phyloP scores from a whole-genome alignment of 129 eudicot species.

The sunflower (Helianthus annuus) region HanXRQr2.0-SUNRISE NC_035449.2:30699393-30699892 shows the following conservation, averaged over 20 bases:
- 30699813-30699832: constrained; percentile 85
- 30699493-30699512: background rate
- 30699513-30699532: background rate
- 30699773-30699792: background rate
- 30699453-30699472: too few species aligned
- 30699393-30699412: too few species aligned
- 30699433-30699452: too few species aligned
- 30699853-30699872: constrained; percentile 81
- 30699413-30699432: too few species aligned
- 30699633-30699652: constrained; percentile 90
- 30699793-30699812: constrained; percentile 85
- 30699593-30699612: constrained; percentile 85
- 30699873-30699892: constrained; percentile 83
- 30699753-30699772: background rate
- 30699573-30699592: constrained; percentile 93
- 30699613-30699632: constrained; percentile 92
- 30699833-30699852: constrained; percentile 90
- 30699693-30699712: constrained; percentile 93
- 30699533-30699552: constrained; percentile 48
- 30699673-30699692: constrained; percentile 87
- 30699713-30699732: constrained; percentile 67
- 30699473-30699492: too few species aligned
- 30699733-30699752: constrained; percentile 1
- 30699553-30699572: constrained; percentile 93
- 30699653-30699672: constrained; percentile 85